Percentiles rank a stretch among this genome's conserved stretches.
These are phyloP conservation scores for Trichoderma lentiforme DNA, from an alignment of 2,329 filamentous ascomycete genomes.

Conservation along the genomic window DNA sequence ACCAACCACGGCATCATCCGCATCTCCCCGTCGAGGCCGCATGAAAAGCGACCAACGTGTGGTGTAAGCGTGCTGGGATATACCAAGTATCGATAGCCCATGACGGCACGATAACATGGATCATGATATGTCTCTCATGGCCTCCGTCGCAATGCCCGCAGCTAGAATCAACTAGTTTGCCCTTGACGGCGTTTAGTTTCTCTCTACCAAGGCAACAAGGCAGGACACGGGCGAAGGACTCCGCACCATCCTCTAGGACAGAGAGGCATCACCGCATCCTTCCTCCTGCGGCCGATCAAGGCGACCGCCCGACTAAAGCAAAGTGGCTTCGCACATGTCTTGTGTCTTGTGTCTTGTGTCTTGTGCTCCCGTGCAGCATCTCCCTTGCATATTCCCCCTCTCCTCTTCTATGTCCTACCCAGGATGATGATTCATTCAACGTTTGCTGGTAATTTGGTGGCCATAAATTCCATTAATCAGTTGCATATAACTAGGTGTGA, in stretches of 20 bases:
- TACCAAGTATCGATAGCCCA: background rate
- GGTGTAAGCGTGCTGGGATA: conserved; percentile 2
- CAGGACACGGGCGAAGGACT: background rate
- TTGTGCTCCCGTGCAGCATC: background rate
- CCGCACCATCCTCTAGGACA: background rate
- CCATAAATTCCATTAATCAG: background rate
- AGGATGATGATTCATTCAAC: background rate
- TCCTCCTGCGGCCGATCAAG: conserved; percentile 29
- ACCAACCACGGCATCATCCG: conserved; percentile 17
- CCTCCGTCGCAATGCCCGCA: background rate
- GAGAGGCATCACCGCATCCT: conserved; percentile 13
- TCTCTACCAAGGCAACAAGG: background rate
- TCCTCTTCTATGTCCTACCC: background rate
- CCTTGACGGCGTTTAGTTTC: background rate
- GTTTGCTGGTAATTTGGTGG: background rate
- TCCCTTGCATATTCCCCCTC: background rate
- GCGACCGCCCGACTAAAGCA: conserved; percentile 22
- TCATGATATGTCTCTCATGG: background rate
- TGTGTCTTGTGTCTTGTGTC: background rate
- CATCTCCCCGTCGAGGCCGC: conserved; percentile 14
- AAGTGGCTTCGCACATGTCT: background rate
- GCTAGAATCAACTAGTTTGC: background rate
- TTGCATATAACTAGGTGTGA: conserved; percentile 22
- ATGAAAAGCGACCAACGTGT: conserved; percentile 16
- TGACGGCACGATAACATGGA: background rate